These are phyloP conservation scores for Penicillium sp. DNA, from an alignment of 2,329 filamentous ascomycete species.

Conservation along the genomic window DNA sequence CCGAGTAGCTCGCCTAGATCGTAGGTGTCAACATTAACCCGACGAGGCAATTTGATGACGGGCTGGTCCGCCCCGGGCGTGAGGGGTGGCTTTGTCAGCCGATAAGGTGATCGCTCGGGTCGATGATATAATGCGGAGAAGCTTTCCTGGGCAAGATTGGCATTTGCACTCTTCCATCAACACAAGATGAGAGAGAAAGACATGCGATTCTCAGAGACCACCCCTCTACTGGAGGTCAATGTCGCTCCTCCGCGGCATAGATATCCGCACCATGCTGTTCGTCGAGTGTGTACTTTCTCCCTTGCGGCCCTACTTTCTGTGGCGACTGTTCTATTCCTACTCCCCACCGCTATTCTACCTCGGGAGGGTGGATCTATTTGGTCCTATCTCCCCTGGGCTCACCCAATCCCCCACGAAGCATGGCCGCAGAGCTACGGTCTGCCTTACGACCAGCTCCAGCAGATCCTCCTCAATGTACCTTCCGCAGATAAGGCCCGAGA, in stretches of 20 bases:
- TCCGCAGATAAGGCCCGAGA: constrained; percentile 51
- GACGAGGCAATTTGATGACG: neutral
- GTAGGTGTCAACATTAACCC: neutral
- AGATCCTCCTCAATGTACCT: constrained; percentile 48
- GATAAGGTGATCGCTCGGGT: constrained; percentile 5
- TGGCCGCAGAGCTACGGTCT: constrained; percentile 42
- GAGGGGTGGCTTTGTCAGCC: constrained; percentile 8
- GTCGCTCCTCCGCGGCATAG: constrained; percentile 34
- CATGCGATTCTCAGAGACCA: constrained; percentile 34
- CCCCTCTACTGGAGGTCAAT: constrained; percentile 37
- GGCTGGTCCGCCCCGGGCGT: neutral
- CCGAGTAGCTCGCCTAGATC: neutral
- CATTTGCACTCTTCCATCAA: constrained; percentile 1
- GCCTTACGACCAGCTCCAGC: constrained; percentile 47
- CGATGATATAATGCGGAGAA: constrained; percentile 11
- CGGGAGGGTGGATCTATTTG: constrained; percentile 31
- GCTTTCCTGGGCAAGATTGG: neutral
- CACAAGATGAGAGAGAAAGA: constrained; percentile 30
- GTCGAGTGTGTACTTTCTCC: constrained; percentile 36
- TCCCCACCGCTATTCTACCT: constrained; percentile 34
- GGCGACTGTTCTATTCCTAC: constrained; percentile 35
- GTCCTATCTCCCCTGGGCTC: constrained; percentile 36
- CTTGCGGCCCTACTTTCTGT: constrained; percentile 34
- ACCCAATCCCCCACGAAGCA: constrained; percentile 30
- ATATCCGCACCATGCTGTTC: constrained; percentile 38